A percentile compares a stretch with the other conserved stretches of the same genome.
Evolutionary conservation across 2,329 filamentous ascomycete species (phyloP).

Genomic region (Sarocladium strictum): DNA sequence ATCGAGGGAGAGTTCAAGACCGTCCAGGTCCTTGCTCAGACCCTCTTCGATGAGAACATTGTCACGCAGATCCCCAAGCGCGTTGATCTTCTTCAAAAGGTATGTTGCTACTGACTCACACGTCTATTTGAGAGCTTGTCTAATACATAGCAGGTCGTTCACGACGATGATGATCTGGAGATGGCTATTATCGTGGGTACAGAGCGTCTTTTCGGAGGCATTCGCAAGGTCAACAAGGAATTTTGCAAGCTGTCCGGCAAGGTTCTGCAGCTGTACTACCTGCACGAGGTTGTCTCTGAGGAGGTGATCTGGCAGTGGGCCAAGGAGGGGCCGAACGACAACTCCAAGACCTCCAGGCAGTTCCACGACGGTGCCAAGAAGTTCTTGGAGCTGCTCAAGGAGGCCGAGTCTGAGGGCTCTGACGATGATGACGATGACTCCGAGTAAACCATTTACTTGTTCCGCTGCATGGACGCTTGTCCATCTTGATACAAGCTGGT

Average conservation of each 20-base stretch:
- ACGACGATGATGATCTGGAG: slow-evolving; percentile 66
- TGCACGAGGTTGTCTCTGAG: slow-evolving; percentile 83
- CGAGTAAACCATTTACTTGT: slow-evolving; percentile 13
- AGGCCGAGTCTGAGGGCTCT: slow-evolving; percentile 69
- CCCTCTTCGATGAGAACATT: slow-evolving; percentile 87
- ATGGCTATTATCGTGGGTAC: slow-evolving; percentile 93
- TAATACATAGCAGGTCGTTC: slow-evolving; percentile 4
- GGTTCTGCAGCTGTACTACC: slow-evolving; percentile 84
- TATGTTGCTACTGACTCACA: slow-evolving; percentile 31
- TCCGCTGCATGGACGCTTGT: neutral
- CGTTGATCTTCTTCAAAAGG: slow-evolving; percentile 82
- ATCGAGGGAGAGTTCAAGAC: slow-evolving; percentile 95
- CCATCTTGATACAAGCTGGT: no score
- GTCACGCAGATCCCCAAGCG: slow-evolving; percentile 80
- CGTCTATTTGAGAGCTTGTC: neutral
- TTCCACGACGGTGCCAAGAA: slow-evolving; percentile 90
- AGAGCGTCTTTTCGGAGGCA: slow-evolving; percentile 75
- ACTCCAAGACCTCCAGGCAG: slow-evolving; percentile 83
- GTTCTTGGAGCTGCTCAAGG: slow-evolving; percentile 90
- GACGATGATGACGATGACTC: slow-evolving; percentile 43
- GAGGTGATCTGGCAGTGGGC: slow-evolving; percentile 89
- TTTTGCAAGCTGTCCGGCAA: slow-evolving; percentile 72
- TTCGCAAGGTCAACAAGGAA: slow-evolving; percentile 71
- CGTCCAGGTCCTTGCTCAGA: slow-evolving; percentile 84
- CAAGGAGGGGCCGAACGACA: slow-evolving; percentile 78